Percentiles rank a stretch among this genome's conserved stretches.
phyloP scores from a whole-genome alignment of 108 stramenopile genomes.

The Craspedostauros australis region DNA sequence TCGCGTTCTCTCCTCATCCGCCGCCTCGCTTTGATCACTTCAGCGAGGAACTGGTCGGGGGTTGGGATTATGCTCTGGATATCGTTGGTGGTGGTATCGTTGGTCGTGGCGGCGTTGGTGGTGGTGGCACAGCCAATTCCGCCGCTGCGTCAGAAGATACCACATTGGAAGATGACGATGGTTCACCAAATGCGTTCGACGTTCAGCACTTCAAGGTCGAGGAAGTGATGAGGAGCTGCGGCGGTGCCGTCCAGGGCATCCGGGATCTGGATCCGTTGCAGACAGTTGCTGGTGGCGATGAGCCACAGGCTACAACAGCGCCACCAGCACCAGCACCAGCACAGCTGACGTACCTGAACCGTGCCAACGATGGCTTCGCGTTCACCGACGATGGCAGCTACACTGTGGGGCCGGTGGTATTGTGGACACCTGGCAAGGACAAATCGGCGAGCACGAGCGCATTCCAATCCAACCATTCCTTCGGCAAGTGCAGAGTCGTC shows the following conservation, averaged over 20 bases:
- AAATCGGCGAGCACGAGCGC: too few relatives aligned
- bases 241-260: conserved; percentile 70
- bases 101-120: too few relatives aligned
- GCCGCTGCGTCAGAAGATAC: background rate
- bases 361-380: conserved; percentile 68
- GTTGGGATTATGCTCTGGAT: conserved; percentile 14
- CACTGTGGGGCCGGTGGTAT: conserved; percentile 37
- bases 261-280: conserved; percentile 31
- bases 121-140: too few relatives aligned
- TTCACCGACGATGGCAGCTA: conserved; percentile 53
- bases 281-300: background rate
- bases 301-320: background rate
- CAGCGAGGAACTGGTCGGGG: conserved; percentile 29
- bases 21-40: conserved; percentile 57
- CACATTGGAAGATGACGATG: background rate
- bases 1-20: conserved; percentile 18
- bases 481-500: too few relatives aligned
- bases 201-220: too few relatives aligned
- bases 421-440: too few relatives aligned
- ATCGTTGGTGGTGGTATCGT: background rate
- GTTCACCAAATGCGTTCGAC: too few relatives aligned
- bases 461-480: too few relatives aligned
- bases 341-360: conserved; percentile 42
- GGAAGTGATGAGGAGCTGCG: conserved; percentile 73
- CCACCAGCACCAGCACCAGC: background rate